Evolutionary conservation across 495 filamentous ascomycete species (phyloP).

Genomic region (Viridothelium virens): DNA sequence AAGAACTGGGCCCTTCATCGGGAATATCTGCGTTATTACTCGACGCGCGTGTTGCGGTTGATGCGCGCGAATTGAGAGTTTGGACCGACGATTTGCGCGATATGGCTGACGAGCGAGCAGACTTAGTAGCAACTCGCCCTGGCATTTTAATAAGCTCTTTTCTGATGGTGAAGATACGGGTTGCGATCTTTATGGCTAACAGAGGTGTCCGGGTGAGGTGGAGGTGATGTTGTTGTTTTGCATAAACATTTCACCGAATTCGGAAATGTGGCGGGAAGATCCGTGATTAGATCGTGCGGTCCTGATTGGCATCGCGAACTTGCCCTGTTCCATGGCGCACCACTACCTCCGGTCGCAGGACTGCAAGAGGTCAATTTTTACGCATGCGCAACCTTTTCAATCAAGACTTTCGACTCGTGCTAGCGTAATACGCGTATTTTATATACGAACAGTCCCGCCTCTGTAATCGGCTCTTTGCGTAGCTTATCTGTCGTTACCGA

Average conservation of each 20-base stretch:
- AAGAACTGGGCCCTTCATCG: conserved; percentile 61
- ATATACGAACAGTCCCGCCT: too few relatives aligned
- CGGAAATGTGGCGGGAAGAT: neutral
- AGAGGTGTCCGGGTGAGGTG: neutral
- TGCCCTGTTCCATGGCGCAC: too few relatives aligned
- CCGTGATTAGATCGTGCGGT: neutral
- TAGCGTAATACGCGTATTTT: too few relatives aligned
- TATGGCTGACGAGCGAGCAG: conserved; percentile 24
- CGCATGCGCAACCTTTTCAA: too few relatives aligned
- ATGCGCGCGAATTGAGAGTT: conserved; percentile 28
- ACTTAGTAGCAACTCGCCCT: conserved; percentile 33
- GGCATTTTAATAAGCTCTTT: conserved; percentile 29
- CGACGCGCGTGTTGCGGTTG: conserved; percentile 47
- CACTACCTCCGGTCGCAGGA: too few relatives aligned
- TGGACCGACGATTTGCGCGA: conserved; percentile 35
- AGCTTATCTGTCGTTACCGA: too few relatives aligned
- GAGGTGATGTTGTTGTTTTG: conserved; percentile 16
- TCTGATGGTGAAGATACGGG: too few relatives aligned
- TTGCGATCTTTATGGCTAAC: too few relatives aligned
- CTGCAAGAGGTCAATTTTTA: too few relatives aligned
- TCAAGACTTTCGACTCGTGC: too few relatives aligned
- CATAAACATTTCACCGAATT: neutral
- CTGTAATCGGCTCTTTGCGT: too few relatives aligned
- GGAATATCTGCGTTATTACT: conserved; percentile 60
- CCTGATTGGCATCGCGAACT: neutral